phyloP scores from a whole-genome alignment of 148 eudicot genomes.

The Fagopyrum homotropicum region DNA sequence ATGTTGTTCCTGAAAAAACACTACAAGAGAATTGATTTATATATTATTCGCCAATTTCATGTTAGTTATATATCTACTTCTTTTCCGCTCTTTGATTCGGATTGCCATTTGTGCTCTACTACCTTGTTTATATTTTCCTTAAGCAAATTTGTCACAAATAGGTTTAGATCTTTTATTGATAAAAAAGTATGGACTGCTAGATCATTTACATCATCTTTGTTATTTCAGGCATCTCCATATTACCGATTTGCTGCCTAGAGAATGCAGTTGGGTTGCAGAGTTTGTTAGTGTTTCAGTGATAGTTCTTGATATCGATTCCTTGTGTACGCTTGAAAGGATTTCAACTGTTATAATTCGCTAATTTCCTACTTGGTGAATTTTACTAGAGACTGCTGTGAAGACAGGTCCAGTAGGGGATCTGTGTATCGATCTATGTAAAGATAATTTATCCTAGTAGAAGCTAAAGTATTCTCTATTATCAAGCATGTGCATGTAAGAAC shows the following conservation, averaged over 20 bases:
- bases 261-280: not conserved
- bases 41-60: not conserved
- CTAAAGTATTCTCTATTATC: not conserved
- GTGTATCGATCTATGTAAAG: not conserved
- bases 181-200: not conserved
- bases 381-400: not conserved
- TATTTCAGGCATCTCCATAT: not conserved
- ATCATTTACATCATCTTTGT: not conserved
- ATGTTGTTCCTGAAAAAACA: not conserved
- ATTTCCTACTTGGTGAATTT: not conserved
- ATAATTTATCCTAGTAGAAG: not conserved
- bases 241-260: not conserved
- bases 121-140: not conserved
- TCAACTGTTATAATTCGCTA: not conserved
- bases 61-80: not conserved
- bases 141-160: not conserved
- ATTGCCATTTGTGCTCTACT: not conserved
- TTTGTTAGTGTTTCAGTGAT: not conserved
- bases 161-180: not conserved
- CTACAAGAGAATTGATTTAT: not conserved
- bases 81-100: not conserved
- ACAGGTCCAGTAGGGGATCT: not conserved
- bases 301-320: not conserved
- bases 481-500: constrained; percentile 6
- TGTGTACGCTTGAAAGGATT: not conserved